Percentiles rank a stretch among this genome's conserved stretches.
These are phyloP conservation scores for Globisporangium acanthophoron DNA, from an alignment of 352 stramenopile genomes.

Conservation along the genomic window DNA sequence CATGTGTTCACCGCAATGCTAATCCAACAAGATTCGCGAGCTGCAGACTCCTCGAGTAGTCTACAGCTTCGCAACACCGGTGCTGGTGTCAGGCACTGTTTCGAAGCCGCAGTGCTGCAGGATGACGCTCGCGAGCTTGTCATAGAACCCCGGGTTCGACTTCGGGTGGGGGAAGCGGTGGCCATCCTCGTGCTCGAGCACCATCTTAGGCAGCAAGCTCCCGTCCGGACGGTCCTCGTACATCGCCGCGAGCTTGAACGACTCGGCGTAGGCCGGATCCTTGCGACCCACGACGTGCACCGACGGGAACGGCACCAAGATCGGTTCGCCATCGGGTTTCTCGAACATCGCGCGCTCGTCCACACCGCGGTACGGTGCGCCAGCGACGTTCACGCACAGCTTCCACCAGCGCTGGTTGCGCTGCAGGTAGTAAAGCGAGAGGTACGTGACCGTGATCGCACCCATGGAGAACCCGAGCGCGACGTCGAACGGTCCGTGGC, in stretches of 20 bases:
- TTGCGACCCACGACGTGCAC: slow-evolving; percentile 42
- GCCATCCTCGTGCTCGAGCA: slow-evolving; percentile 33
- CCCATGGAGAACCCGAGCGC: slow-evolving; percentile 79
- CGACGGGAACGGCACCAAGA: slow-evolving; percentile 39
- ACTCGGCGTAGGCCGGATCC: slow-evolving; percentile 24
- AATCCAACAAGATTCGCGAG: too few species aligned
- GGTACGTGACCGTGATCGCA: slow-evolving; percentile 48
- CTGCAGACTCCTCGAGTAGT: background rate
- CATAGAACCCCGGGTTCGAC: background rate
- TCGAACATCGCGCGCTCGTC: slow-evolving; percentile 41
- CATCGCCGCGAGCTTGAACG: slow-evolving; percentile 23
- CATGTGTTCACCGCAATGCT: too few species aligned
- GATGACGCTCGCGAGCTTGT: slow-evolving; percentile 24
- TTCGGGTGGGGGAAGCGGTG: slow-evolving; percentile 28
- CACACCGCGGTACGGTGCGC: slow-evolving; percentile 25
- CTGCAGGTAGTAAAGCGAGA: slow-evolving; percentile 55
- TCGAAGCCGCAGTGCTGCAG: slow-evolving; percentile 14
- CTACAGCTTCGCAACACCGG: slow-evolving; percentile 51
- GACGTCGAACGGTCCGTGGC: slow-evolving; percentile 68
- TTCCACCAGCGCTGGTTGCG: slow-evolving; percentile 46
- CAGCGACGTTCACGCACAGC: slow-evolving; percentile 39
- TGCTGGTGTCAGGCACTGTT: background rate
- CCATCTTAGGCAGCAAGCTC: slow-evolving; percentile 15
- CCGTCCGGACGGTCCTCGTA: slow-evolving; percentile 24
- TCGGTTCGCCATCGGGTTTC: slow-evolving; percentile 26